A percentile compares a stretch with the other conserved stretches of the same genome.
phyloP scores from a whole-genome alignment of 805 yeast genomes.

The Debaryomyces castellii region DNA sequence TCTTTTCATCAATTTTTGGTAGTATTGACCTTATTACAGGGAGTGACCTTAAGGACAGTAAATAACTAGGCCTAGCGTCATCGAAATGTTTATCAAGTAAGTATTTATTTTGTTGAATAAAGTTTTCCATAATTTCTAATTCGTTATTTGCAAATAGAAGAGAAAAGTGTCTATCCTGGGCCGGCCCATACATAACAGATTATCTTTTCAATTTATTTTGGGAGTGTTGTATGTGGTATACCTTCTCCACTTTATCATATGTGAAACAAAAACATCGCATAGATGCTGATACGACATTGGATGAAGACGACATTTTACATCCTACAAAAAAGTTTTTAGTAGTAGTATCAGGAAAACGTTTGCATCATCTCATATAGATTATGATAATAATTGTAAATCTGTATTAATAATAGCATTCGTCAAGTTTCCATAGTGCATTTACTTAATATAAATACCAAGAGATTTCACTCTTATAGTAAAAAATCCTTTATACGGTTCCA shows the following conservation, averaged over 20 bases:
- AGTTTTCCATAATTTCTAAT: conserved; percentile 5
- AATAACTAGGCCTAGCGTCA: not conserved
- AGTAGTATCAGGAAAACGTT: not conserved
- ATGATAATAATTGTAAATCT: not conserved
- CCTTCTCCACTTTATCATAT: not conserved
- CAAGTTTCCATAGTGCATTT: conserved; percentile 7
- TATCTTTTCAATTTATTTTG: not conserved
- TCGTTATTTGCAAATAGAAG: not conserved
- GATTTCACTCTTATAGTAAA: conserved; percentile 7
- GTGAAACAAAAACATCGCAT: not conserved
- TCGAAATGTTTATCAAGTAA: conserved; percentile 1
- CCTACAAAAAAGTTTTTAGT: not conserved
- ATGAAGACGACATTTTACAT: not conserved
- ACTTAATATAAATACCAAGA: conserved; percentile 4
- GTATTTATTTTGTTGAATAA: conserved; percentile 4
- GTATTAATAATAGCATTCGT: not conserved
- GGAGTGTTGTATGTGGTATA: not conserved
- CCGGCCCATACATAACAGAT: not conserved
- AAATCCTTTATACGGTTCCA: conserved; percentile 2
- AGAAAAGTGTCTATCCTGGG: not conserved
- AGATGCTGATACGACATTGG: not conserved
- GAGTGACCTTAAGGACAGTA: conserved; percentile 10
- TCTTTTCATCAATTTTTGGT: conserved; percentile 21
- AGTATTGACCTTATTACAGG: conserved; percentile 20
- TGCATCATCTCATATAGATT: not conserved